These are phyloP conservation scores for Pseudoperonospora humuli DNA, from an alignment of 352 stramenopile species.

Conservation along the genomic window DNA sequence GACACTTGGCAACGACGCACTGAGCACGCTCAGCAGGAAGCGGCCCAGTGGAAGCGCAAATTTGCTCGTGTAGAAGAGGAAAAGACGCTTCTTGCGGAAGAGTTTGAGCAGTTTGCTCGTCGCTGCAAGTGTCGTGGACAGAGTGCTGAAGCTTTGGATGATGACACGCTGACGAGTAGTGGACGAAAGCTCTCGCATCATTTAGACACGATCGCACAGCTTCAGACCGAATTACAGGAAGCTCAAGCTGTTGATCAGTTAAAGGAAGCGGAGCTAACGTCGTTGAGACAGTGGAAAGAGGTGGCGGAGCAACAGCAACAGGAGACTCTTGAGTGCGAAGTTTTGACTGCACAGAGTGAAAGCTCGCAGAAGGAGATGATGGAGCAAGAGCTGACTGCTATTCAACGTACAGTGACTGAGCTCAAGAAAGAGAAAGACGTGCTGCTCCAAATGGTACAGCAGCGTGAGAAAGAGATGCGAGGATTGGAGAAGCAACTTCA, in stretches of 20 bases:
- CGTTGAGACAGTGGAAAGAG: conserved; percentile 43
- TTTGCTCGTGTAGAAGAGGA: conserved; percentile 56
- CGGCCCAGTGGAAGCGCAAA: conserved; percentile 64
- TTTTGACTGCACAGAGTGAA: conserved; percentile 32
- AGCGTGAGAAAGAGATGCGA: conserved; percentile 24
- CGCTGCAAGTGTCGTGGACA: conserved; percentile 30
- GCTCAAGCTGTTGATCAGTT: conserved; percentile 25
- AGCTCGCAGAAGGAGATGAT: conserved; percentile 34
- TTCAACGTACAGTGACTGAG: conserved; percentile 21
- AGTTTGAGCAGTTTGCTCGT: conserved; percentile 47
- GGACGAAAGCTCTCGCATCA: conserved; percentile 18
- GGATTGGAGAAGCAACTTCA: conserved; percentile 31
- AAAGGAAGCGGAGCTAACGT: conserved; percentile 34
- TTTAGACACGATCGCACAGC: conserved; percentile 24
- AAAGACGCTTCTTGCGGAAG: conserved; percentile 40
- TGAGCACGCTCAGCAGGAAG: conserved; percentile 51
- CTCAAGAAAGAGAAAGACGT: conserved; percentile 25
- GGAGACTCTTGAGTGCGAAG: conserved; percentile 31
- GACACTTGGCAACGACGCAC: conserved; percentile 54
- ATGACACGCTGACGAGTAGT: background rate
- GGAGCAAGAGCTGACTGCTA: conserved; percentile 27
- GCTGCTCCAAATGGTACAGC: conserved; percentile 9
- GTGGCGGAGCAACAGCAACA: conserved; percentile 32
- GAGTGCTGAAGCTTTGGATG: background rate
- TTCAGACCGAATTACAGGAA: conserved; percentile 40